Evolutionary conservation across 202 grass and related monocot genomes (phyloP).

Genomic region (Bolboschoenoplectus hybrid): DNA sequence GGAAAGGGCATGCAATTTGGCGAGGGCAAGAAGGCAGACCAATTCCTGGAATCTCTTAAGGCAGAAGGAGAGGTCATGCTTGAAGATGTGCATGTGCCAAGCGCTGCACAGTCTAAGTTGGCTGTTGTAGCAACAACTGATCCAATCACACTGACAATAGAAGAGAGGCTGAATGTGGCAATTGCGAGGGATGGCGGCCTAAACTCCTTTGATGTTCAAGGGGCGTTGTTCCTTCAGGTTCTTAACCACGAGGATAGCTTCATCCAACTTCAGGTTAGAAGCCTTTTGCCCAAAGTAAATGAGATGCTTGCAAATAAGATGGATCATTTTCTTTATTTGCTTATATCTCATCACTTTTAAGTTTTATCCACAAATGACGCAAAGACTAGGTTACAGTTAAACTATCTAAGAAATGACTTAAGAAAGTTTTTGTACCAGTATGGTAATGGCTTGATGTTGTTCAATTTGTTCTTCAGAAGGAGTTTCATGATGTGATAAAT

Average conservation of each 20-base stretch:
- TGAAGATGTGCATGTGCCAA: constrained; percentile 69
- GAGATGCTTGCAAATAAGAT: background rate
- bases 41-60: constrained; percentile 89
- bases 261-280: constrained; percentile 70
- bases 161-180: constrained; percentile 74
- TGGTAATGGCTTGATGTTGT: background rate
- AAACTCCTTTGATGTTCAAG: constrained; percentile 83
- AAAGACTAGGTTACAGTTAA: background rate
- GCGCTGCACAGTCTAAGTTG: constrained; percentile 45
- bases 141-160: constrained; percentile 78
- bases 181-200: constrained; percentile 80
- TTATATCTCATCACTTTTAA: background rate
- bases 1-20: constrained; percentile 83
- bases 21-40: constrained; percentile 78
- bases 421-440: background rate
- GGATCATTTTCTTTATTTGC: background rate
- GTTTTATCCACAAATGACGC: background rate
- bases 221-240: constrained; percentile 80
- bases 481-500: too few species aligned
- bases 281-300: background rate
- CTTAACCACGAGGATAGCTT: constrained; percentile 78
- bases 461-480: too few species aligned
- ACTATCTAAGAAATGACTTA: background rate
- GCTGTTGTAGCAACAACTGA: constrained; percentile 57
- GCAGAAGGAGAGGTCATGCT: constrained; percentile 91